Conservation (phyloP, 495 filamentous ascomycete genomes). For the Aspergillus nanangensis region DNA sequence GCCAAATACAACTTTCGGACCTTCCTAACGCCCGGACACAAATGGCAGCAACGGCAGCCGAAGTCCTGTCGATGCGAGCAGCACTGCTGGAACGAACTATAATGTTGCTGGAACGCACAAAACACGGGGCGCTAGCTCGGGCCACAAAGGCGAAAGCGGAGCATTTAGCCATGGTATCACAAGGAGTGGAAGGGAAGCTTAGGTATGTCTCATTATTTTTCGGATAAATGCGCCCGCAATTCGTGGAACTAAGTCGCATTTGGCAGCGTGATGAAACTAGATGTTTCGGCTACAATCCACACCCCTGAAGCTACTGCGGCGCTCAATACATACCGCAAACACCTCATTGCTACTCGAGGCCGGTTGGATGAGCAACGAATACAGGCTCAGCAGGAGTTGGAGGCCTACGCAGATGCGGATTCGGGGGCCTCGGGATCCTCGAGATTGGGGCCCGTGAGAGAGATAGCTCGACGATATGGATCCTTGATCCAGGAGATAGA, state of each 20-base stretch:
- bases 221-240: not conserved
- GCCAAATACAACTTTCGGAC: constrained; percentile 25
- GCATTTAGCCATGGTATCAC: constrained; percentile 56
- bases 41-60: constrained; percentile 36
- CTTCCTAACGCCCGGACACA: constrained; percentile 28
- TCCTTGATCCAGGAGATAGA: constrained; percentile 49
- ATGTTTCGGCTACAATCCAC: constrained; percentile 45
- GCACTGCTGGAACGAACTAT: constrained; percentile 37
- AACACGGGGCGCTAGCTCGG: constrained; percentile 62
- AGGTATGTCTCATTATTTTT: constrained; percentile 34
- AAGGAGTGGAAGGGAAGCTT: constrained; percentile 47
- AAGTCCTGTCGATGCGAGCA: constrained; percentile 27
- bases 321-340: constrained; percentile 49
- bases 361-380: constrained; percentile 42
- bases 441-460: constrained; percentile 46
- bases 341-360: constrained; percentile 47
- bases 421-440: constrained; percentile 3
- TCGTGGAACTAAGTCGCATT: no score
- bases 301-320: constrained; percentile 54
- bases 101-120: constrained; percentile 49
- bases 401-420: constrained; percentile 47
- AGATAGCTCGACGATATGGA: constrained; percentile 58
- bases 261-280: constrained; percentile 37
- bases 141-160: constrained; percentile 49
- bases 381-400: constrained; percentile 44